Evolutionary conservation across 129 eudicot genomes (phyloP).

Genomic region (Flaveria brownii): DNA sequence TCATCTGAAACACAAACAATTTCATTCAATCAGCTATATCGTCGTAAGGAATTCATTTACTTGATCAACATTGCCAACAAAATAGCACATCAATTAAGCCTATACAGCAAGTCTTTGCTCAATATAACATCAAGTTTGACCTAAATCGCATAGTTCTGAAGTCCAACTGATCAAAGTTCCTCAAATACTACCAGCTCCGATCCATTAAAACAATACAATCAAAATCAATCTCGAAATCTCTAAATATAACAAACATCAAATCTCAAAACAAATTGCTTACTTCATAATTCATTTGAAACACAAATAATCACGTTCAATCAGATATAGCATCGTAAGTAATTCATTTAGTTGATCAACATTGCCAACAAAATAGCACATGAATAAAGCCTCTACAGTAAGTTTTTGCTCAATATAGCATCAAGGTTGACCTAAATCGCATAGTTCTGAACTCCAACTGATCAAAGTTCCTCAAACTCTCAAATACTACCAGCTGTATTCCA

Average conservation of each 20-base stretch:
- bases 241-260: slow-evolving; percentile 3
- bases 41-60: not conserved
- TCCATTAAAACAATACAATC: not conserved
- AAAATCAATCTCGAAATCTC: slow-evolving; percentile 10
- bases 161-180: slow-evolving; percentile 31
- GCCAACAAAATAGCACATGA: not conserved
- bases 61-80: too few relatives aligned
- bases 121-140: slow-evolving; percentile 18
- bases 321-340: not conserved
- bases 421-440: slow-evolving; percentile 17
- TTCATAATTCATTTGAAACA: not conserved
- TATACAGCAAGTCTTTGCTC: slow-evolving; percentile 10
- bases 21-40: not conserved
- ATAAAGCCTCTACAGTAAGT: slow-evolving; percentile 15
- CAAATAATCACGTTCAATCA: slow-evolving; percentile 1
- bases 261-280: not conserved
- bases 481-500: slow-evolving; percentile 8
- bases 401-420: slow-evolving; percentile 11
- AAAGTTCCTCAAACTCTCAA: slow-evolving; percentile 13
- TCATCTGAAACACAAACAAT: not conserved
- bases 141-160: slow-evolving; percentile 19
- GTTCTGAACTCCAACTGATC: slow-evolving; percentile 31
- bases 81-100: not conserved
- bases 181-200: slow-evolving; percentile 9
- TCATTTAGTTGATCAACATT: not conserved